phyloP scores from a whole-genome alignment of 2,329 filamentous ascomycete species.

The Claviceps citrina region DNA sequence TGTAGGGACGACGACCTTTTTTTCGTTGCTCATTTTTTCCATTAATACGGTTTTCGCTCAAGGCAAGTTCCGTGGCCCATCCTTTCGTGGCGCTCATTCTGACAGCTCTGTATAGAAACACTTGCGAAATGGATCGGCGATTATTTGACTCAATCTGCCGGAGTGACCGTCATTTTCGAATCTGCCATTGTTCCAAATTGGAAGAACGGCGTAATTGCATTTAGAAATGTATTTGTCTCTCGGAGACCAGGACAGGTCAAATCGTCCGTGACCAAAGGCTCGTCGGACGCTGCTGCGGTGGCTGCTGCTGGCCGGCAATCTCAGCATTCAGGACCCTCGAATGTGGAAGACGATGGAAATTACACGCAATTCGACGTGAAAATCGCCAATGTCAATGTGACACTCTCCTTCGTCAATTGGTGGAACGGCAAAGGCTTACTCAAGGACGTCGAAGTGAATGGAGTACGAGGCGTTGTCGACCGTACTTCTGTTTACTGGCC shows the following conservation, averaged over 20 bases:
- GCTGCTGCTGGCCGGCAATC: constrained; percentile 56
- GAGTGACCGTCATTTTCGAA: constrained; percentile 88
- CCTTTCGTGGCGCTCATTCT: background rate
- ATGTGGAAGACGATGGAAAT: constrained; percentile 65
- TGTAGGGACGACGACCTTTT: constrained; percentile 94
- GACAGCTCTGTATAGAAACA: constrained; percentile 46
- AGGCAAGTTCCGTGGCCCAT: constrained; percentile 35
- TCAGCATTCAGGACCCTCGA: constrained; percentile 16
- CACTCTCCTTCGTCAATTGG: constrained; percentile 95
- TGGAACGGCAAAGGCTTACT: constrained; percentile 91
- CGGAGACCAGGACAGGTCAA: constrained; percentile 68
- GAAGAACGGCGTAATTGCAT: constrained; percentile 88
- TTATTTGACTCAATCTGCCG: constrained; percentile 85
- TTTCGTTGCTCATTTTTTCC: constrained; percentile 75
- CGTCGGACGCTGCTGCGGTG: constrained; percentile 70
- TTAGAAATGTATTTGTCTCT: constrained; percentile 93
- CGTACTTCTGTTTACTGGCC: constrained; percentile 65
- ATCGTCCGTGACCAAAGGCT: constrained; percentile 83
- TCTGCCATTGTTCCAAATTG: constrained; percentile 94
- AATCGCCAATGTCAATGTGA: constrained; percentile 90
- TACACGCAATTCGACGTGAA: constrained; percentile 96
- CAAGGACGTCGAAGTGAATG: constrained; percentile 84
- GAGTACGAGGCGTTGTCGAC: constrained; percentile 83
- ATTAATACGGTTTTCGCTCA: constrained; percentile 96
- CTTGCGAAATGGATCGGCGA: constrained; percentile 87